A percentile compares a stretch with the other conserved stretches of the same genome.
Conservation (phyloP, 2,329 filamentous ascomycete genomes). For the Domatiomyces globalis region DNA sequence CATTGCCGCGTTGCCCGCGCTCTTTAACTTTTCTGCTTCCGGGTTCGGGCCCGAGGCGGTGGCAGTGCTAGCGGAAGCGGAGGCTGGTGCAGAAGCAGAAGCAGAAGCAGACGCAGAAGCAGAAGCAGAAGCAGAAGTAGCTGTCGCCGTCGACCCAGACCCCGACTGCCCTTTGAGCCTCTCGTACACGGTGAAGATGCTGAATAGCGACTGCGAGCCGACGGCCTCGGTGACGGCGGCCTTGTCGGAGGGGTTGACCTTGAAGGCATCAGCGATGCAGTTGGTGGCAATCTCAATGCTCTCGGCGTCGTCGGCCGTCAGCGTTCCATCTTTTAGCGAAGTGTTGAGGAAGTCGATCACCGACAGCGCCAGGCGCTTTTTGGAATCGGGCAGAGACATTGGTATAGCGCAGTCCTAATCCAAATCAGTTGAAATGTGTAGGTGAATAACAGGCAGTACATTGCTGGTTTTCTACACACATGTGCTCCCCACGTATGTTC, state of each 20-base stretch:
- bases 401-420: not conserved
- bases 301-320: slow-evolving; percentile 76
- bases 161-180: slow-evolving; percentile 54
- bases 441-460: not conserved
- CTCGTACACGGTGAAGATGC: slow-evolving; percentile 93
- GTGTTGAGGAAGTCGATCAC: slow-evolving; percentile 89
- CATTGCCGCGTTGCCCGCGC: slow-evolving; percentile 87
- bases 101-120: slow-evolving; percentile 2
- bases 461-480: not conserved
- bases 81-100: slow-evolving; percentile 1
- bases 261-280: slow-evolving; percentile 91
- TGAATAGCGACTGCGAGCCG: slow-evolving; percentile 71
- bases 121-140: not conserved
- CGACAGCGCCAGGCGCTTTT: slow-evolving; percentile 86
- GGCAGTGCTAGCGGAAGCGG: not conserved
- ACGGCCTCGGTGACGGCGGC: slow-evolving; percentile 60
- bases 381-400: slow-evolving; percentile 32
- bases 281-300: slow-evolving; percentile 87
- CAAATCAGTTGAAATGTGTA: slow-evolving; percentile 1
- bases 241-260: slow-evolving; percentile 71
- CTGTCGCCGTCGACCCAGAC: not conserved
- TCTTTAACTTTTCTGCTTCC: slow-evolving; percentile 79
- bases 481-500: too few species aligned
- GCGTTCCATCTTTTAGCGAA: slow-evolving; percentile 74
- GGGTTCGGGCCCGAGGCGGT: slow-evolving; percentile 29